phyloP scores from a whole-genome alignment of 768 basidiomycete genomes.

The Xerocomellus dryophilus region DNA sequence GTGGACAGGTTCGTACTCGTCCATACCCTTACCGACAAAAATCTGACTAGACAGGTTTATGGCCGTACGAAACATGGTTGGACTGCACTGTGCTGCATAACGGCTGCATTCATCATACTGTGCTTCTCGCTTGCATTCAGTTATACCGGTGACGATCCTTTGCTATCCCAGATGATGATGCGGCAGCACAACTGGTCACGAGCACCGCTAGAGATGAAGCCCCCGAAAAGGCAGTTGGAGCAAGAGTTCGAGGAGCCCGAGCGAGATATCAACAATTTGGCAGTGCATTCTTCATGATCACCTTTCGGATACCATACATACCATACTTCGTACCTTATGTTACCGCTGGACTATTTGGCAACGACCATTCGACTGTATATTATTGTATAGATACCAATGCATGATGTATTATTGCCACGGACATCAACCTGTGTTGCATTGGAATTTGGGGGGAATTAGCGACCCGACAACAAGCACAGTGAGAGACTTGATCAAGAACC shows the following conservation, averaged over 20 bases:
- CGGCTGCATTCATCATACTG: constrained; percentile 40
- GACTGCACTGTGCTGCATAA: constrained; percentile 53
- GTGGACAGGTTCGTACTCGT: constrained; percentile 53
- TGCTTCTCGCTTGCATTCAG: constrained; percentile 40
- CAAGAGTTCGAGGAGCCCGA: no score
- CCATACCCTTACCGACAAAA: not conserved
- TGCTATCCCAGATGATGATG: constrained; percentile 32
- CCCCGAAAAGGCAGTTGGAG: constrained; percentile 3
- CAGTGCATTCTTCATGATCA: constrained; percentile 3
- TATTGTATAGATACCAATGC: constrained; percentile 6
- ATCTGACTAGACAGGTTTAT: constrained; percentile 48
- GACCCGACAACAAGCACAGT: not conserved
- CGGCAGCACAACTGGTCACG: constrained; percentile 17
- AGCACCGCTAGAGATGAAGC: constrained; percentile 8
- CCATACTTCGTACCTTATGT: not conserved
- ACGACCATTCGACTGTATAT: constrained; percentile 11
- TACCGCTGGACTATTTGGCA: constrained; percentile 10
- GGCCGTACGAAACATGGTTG: constrained; percentile 55
- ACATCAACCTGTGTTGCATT: not conserved
- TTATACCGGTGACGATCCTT: constrained; percentile 49
- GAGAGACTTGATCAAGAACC: not conserved
- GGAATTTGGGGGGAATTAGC: not conserved
- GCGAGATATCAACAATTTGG: not conserved
- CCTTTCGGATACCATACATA: constrained; percentile 2
- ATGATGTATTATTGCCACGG: constrained; percentile 9